Evolutionary conservation across 176 grass and related monocot genomes (phyloP).

Genomic region (Hordeum vulgare): MorexV3_pseudomolecules_assembly NC_058523.1:470252347-470252846

Average conservation of each 20-base stretch:
- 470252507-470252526: slow-evolving; percentile 47
- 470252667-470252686: slow-evolving; percentile 57
- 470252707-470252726: slow-evolving; percentile 69
- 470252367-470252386: slow-evolving; percentile 34
- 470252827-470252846: slow-evolving; percentile 61
- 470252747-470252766: slow-evolving; percentile 47
- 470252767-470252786: slow-evolving; percentile 37
- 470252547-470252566: slow-evolving; percentile 71
- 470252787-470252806: slow-evolving; percentile 40
- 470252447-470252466: slow-evolving; percentile 26
- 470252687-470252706: slow-evolving; percentile 65
- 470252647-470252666: slow-evolving; percentile 33
- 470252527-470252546: slow-evolving; percentile 56
- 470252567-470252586: slow-evolving; percentile 28
- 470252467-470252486: slow-evolving; percentile 47
- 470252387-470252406: slow-evolving; percentile 69
- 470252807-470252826: slow-evolving; percentile 81
- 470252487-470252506: slow-evolving; percentile 83
- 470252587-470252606: slow-evolving; percentile 88
- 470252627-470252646: slow-evolving; percentile 12
- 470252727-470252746: slow-evolving; percentile 45
- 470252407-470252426: slow-evolving; percentile 34
- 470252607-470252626: slow-evolving; percentile 72
- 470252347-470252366: slow-evolving; percentile 32
- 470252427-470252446: slow-evolving; percentile 46